Conservation (phyloP, 495 filamentous ascomycete species). For the Penicillium simplicissimum region DNA sequence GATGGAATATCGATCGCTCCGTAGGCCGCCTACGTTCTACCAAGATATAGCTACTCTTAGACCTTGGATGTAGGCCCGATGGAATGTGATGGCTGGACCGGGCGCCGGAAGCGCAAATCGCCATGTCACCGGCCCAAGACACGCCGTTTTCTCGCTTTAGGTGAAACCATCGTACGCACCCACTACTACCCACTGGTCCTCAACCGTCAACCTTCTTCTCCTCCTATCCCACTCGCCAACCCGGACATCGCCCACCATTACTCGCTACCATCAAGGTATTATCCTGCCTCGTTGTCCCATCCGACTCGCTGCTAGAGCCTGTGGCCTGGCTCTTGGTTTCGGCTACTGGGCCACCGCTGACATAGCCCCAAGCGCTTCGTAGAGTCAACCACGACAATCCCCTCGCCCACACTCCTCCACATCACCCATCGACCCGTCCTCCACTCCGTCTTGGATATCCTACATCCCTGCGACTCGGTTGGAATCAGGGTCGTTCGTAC, state of each 20-base stretch:
- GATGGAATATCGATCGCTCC: neutral
- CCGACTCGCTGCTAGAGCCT: conserved; percentile 6
- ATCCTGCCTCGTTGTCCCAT: conserved; percentile 1
- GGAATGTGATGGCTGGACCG: conserved; percentile 28
- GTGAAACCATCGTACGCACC: conserved; percentile 49
- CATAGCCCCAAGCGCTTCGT: conserved; percentile 48
- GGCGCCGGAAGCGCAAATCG: conserved; percentile 37
- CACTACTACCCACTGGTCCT: conserved; percentile 18
- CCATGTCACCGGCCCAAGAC: conserved; percentile 43
- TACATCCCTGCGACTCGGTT: conserved; percentile 35
- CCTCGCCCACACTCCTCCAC: conserved; percentile 29
- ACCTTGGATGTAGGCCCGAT: conserved; percentile 2
- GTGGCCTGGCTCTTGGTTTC: conserved; percentile 14
- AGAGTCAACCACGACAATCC: conserved; percentile 35
- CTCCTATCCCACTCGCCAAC: neutral
- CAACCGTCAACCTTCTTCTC: conserved; percentile 13
- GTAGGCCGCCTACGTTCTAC: neutral
- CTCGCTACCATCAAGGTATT: conserved; percentile 20
- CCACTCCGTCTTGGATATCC: conserved; percentile 20
- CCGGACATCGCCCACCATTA: neutral
- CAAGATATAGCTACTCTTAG: neutral
- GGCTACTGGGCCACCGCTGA: conserved; percentile 42
- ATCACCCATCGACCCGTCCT: conserved; percentile 30
- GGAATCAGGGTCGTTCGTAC: conserved; percentile 26
- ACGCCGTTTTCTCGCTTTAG: conserved; percentile 44